Evolutionary conservation across 2,329 filamentous ascomycete species (phyloP).

Genomic region (Aspergillus phoenicis): DNA sequence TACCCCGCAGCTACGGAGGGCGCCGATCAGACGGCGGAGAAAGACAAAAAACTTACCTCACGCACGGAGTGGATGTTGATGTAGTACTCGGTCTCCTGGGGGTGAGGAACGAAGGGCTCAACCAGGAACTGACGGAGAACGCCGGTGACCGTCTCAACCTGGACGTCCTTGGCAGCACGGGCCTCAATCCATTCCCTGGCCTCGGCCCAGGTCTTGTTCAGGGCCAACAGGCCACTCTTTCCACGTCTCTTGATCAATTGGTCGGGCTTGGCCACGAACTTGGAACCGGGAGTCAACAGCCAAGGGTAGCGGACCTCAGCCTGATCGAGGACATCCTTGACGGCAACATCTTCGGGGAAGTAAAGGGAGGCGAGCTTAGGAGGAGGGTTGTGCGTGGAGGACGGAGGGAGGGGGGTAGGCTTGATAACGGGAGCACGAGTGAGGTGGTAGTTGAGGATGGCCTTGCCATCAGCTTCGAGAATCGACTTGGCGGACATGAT

Average conservation of each 20-base stretch:
- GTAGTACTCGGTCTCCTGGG: conserved; percentile 96
- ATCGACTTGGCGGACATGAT: conserved; percentile 95
- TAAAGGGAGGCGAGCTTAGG: conserved; percentile 87
- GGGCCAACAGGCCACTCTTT: conserved; percentile 92
- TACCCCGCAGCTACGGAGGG: not conserved
- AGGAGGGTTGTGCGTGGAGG: conserved; percentile 87
- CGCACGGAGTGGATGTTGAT: conserved; percentile 99
- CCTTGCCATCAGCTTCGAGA: conserved; percentile 99
- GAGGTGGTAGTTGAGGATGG: conserved; percentile 99
- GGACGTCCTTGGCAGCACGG: conserved; percentile 85
- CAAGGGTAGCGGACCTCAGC: conserved; percentile 97
- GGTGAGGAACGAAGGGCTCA: conserved; percentile 97
- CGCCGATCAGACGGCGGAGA: conserved; percentile 29
- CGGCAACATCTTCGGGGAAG: conserved; percentile 85
- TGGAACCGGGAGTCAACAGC: conserved; percentile 79
- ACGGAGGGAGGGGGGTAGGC: conserved; percentile 84
- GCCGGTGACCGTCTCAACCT: conserved; percentile 90
- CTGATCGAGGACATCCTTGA: conserved; percentile 85
- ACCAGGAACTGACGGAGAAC: conserved; percentile 93
- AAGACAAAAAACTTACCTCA: conserved; percentile 73
- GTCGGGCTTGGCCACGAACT: conserved; percentile 98
- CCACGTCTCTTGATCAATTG: conserved; percentile 99
- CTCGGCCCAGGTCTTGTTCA: conserved; percentile 98
- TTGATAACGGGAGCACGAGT: conserved; percentile 97
- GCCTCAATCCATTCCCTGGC: conserved; percentile 91